Percentiles rank a stretch among this genome's conserved stretches.
These are phyloP conservation scores for Saccharomycopsis crataegensis DNA, from an alignment of 1,139 yeast genomes.

Conservation along the genomic window DNA sequence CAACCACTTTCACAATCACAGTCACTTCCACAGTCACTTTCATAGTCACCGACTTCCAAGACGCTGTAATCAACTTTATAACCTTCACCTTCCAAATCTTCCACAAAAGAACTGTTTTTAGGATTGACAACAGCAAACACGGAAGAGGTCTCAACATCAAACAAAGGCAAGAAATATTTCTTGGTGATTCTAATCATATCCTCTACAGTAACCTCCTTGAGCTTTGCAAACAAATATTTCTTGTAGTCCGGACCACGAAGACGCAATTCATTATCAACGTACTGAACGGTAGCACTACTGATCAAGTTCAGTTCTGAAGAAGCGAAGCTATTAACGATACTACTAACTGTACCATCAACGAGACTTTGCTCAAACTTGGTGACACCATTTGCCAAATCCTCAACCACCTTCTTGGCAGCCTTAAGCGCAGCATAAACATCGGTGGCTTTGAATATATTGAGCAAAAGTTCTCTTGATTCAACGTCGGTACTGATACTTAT, in stretches of 20 bases:
- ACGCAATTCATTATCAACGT: constrained; percentile 60
- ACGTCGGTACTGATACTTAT: constrained; percentile 52
- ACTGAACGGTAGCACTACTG: constrained; percentile 25
- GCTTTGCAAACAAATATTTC: constrained; percentile 37
- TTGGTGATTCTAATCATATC: constrained; percentile 52
- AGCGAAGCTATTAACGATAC: constrained; percentile 67
- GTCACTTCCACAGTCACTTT: constrained; percentile 23
- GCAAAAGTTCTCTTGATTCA: constrained; percentile 63
- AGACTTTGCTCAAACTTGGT: constrained; percentile 47
- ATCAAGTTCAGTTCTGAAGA: constrained; percentile 47
- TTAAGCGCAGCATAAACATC: constrained; percentile 69
- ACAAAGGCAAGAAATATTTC: constrained; percentile 55
- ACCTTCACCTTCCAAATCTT: constrained; percentile 2
- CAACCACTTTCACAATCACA: constrained; percentile 24
- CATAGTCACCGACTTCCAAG: constrained; percentile 12
- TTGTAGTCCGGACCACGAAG: constrained; percentile 64
- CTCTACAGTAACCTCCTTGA: constrained; percentile 45
- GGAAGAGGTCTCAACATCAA: constrained; percentile 46
- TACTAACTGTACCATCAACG: constrained; percentile 67
- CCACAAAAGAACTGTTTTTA: constrained; percentile 7
- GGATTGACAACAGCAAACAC: constrained; percentile 49
- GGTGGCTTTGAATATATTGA: constrained; percentile 73
- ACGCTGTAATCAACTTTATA: constrained; percentile 9
- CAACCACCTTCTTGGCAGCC: constrained; percentile 62
- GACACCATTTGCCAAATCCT: constrained; percentile 48